Conservation (phyloP, 129 eudicot species). For the Tagetes patula region DNA sequence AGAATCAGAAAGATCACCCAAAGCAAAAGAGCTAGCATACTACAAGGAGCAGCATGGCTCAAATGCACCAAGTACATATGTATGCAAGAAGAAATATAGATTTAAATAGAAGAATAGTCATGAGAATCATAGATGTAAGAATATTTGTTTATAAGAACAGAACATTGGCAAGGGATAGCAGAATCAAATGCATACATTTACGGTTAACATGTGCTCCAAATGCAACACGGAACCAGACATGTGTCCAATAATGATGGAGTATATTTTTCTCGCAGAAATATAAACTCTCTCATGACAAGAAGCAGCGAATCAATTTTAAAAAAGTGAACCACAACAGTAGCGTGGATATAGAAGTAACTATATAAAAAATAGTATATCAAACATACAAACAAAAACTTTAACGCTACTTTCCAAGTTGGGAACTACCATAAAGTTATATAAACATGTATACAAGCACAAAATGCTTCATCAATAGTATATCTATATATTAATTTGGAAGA, state of each 20-base stretch:
- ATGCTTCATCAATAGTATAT: neutral
- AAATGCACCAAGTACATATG: conserved; percentile 4
- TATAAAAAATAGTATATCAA: neutral
- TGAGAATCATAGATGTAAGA: neutral
- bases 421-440: neutral
- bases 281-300: neutral
- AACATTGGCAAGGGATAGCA: neutral
- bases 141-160: neutral
- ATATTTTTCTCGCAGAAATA: neutral
- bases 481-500: neutral
- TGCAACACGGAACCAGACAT: conserved; percentile 9
- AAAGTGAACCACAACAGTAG: neutral
- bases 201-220: neutral
- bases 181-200: neutral
- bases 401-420: conserved; percentile 5
- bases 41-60: conserved; percentile 22
- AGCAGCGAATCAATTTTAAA: neutral
- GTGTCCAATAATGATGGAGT: neutral
- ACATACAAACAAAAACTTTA: neutral
- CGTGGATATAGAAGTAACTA: neutral
- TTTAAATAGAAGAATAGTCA: conserved; percentile 11
- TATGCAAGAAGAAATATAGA: conserved; percentile 6
- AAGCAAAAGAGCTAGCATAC: conserved; percentile 16
- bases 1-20: neutral
- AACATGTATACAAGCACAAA: neutral